Evolutionary conservation across 257 asterid genomes (phyloP).

Genomic region (Henckelia pumila): DNA sequence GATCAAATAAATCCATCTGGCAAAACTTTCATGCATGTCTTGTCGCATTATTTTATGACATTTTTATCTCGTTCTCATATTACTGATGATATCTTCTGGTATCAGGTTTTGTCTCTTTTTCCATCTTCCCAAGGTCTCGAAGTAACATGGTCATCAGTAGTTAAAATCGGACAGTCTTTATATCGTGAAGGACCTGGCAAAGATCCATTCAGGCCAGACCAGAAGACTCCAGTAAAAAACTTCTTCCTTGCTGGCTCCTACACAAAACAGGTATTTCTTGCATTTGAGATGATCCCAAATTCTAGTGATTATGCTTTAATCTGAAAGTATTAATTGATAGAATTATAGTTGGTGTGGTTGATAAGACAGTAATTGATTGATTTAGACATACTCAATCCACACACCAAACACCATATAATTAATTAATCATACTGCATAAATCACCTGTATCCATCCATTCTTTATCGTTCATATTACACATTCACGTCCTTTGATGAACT

Average conservation of each 20-base stretch:
- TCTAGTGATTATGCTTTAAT: too few relatives aligned
- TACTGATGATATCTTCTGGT: slow-evolving; percentile 21
- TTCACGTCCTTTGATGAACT: background rate
- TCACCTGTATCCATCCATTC: background rate
- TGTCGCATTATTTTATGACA: background rate
- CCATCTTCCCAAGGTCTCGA: slow-evolving; percentile 97
- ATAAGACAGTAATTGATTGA: too few relatives aligned
- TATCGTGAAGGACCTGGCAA: slow-evolving; percentile 97
- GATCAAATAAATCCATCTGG: background rate
- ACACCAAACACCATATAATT: too few relatives aligned
- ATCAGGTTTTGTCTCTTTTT: slow-evolving; percentile 80
- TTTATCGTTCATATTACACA: background rate
- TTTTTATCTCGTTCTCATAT: background rate
- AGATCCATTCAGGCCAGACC: slow-evolving; percentile 99
- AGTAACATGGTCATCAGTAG: slow-evolving; percentile 95
- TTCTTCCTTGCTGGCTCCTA: background rate
- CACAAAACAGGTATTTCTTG: background rate
- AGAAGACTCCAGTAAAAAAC: slow-evolving; percentile 45
- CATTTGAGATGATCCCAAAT: background rate
- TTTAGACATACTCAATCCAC: too few relatives aligned
- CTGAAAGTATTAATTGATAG: background rate
- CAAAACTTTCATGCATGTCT: background rate
- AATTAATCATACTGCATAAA: too few relatives aligned
- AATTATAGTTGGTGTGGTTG: background rate
- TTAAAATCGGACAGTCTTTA: slow-evolving; percentile 87